Conservation (phyloP, 1,139 yeast genomes). For the Suhomyces chickasaworum region DNA sequence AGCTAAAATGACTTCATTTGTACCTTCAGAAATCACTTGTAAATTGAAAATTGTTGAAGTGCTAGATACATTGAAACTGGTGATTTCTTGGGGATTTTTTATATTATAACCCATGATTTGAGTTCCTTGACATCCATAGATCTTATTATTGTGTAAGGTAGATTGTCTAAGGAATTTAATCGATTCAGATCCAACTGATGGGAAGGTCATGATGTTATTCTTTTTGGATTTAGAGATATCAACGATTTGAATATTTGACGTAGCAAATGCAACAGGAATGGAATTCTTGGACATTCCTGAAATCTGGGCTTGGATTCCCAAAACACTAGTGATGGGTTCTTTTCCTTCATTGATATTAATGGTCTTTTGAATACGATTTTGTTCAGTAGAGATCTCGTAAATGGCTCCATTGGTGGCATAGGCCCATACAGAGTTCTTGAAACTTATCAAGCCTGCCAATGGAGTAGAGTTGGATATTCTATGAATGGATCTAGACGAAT, state of each 20-base stretch:
- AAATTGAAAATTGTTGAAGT: conserved; percentile 10
- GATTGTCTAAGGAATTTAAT: conserved; percentile 12
- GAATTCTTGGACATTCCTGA: conserved; percentile 11
- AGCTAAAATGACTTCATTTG: conserved; percentile 26
- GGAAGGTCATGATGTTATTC: conserved; percentile 9
- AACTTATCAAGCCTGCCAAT: conserved; percentile 21
- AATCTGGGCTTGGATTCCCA: conserved; percentile 14
- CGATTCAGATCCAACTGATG: conserved; percentile 1
- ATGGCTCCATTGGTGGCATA: conserved; percentile 17
- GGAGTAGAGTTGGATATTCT: conserved; percentile 29
- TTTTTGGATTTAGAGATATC: conserved; percentile 19
- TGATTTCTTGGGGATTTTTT: neutral
- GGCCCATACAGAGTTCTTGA: conserved; percentile 23
- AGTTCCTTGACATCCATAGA: conserved; percentile 11
- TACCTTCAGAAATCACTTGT: conserved; percentile 10
- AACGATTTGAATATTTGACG: conserved; percentile 12
- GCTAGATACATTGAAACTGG: conserved; percentile 8
- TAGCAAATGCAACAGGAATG: conserved; percentile 15
- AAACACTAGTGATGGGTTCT: conserved; percentile 11
- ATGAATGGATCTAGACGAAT: conserved; percentile 34
- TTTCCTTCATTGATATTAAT: conserved; percentile 18
- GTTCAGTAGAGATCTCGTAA: conserved; percentile 21
- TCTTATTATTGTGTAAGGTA: conserved; percentile 7
- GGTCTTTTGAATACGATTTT: conserved; percentile 21
- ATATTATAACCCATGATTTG: conserved; percentile 12